A percentile compares a stretch with the other conserved stretches of the same genome.
Conservation (phyloP, 2,329 filamentous ascomycete species). For the Aspergillus sp. region DNA sequence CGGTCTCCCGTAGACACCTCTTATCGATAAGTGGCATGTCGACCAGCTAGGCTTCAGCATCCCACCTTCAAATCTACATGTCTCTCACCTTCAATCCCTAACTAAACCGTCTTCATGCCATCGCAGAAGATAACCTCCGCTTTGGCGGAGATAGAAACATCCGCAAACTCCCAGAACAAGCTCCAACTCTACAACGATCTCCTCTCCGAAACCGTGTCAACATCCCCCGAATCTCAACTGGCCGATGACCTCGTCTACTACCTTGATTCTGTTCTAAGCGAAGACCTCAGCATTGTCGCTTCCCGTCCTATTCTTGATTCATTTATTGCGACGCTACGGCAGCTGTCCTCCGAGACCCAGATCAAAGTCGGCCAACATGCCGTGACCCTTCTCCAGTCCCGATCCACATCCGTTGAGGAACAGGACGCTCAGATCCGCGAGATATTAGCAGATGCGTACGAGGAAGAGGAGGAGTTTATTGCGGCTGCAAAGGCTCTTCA, state of each 20-base stretch:
- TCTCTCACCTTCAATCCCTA: background rate
- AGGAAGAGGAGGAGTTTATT: conserved; percentile 76
- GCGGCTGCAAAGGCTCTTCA: conserved; percentile 76
- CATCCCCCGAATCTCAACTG: conserved; percentile 46
- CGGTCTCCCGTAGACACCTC: conserved; percentile 2
- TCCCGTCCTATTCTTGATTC: conserved; percentile 67
- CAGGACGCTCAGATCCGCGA: conserved; percentile 78
- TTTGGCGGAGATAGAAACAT: conserved; percentile 51
- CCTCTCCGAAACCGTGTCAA: conserved; percentile 56
- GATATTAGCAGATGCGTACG: conserved; percentile 78
- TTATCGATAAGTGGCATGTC: conserved; percentile 27
- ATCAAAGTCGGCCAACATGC: conserved; percentile 74
- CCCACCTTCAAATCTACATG: background rate
- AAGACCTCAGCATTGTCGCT: conserved; percentile 72
- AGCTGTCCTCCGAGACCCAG: conserved; percentile 58
- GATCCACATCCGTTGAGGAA: conserved; percentile 76
- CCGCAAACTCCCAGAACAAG: conserved; percentile 50
- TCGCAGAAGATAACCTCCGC: conserved; percentile 50
- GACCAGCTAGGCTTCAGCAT: background rate
- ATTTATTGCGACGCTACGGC: conserved; percentile 65
- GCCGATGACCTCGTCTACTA: conserved; percentile 66
- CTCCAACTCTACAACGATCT: conserved; percentile 57
- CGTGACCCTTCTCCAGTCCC: conserved; percentile 65
- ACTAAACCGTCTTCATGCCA: conserved; percentile 40
- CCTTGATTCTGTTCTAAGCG: conserved; percentile 66